phyloP scores from a whole-genome alignment of 768 basidiomycete species.

The Coprinellus micaceus region DNA sequence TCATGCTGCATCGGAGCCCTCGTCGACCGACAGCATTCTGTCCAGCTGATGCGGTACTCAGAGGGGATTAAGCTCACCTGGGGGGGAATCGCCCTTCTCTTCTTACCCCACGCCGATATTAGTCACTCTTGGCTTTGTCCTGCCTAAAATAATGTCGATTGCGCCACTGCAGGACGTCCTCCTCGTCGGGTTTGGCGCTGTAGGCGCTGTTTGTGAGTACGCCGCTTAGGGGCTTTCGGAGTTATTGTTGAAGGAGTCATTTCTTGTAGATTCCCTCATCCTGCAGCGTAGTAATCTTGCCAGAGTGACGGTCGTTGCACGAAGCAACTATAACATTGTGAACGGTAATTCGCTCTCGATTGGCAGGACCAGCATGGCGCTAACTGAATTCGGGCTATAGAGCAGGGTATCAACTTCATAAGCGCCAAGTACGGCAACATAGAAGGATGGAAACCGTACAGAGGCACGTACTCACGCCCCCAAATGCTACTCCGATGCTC shows the following conservation, averaged over 20 bases:
- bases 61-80: not conserved
- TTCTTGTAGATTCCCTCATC: constrained; percentile 47
- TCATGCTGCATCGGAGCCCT: too few relatives aligned
- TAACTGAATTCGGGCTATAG: constrained; percentile 25
- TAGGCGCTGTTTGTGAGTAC: constrained; percentile 59
- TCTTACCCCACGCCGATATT: not conserved
- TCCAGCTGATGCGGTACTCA: not conserved
- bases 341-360: constrained; percentile 32
- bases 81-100: not conserved
- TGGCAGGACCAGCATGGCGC: not conserved
- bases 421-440: constrained; percentile 60
- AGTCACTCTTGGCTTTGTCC: not conserved
- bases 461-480: constrained; percentile 39
- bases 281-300: constrained; percentile 55
- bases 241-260: not conserved
- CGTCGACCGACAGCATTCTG: too few relatives aligned
- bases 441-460: constrained; percentile 58
- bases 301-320: constrained; percentile 67
- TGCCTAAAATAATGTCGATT: too few relatives aligned
- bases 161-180: too few relatives aligned
- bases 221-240: not conserved
- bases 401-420: constrained; percentile 50
- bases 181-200: constrained; percentile 62
- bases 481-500: not conserved
- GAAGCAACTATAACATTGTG: constrained; percentile 61